Conservation (phyloP, 2,329 filamentous ascomycete genomes). For the Pleomassaria siparia region DNA sequence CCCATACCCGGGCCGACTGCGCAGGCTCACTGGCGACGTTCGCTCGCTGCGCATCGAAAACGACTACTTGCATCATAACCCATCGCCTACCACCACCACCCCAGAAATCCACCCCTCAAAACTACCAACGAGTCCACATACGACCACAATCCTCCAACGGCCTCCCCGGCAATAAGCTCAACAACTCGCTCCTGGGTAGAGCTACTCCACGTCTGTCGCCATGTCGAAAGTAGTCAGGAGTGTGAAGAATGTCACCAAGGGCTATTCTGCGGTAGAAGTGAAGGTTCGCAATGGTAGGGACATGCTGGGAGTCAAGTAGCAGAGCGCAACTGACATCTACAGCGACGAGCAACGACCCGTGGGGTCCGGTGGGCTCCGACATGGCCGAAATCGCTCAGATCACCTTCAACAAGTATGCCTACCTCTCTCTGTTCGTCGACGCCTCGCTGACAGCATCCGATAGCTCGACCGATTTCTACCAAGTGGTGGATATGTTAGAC, state of each 20-base stretch:
- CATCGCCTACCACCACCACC: constrained; percentile 17
- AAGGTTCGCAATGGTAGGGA: constrained; percentile 66
- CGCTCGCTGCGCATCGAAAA: constrained; percentile 11
- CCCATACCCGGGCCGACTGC: constrained; percentile 3
- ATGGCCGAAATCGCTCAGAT: constrained; percentile 98
- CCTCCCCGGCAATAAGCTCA: neutral
- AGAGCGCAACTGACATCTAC: constrained; percentile 29
- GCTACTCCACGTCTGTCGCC: constrained; percentile 28
- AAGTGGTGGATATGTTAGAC: constrained; percentile 99
- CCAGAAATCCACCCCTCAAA: constrained; percentile 1
- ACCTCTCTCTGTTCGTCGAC: neutral
- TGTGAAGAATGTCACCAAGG: constrained; percentile 99
- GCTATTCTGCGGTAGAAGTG: constrained; percentile 93
- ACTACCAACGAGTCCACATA: neutral
- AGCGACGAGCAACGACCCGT: constrained; percentile 99
- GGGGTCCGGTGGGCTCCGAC: constrained; percentile 95
- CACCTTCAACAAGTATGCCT: constrained; percentile 89
- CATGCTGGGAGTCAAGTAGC: constrained; percentile 2
- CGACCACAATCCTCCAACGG: neutral
- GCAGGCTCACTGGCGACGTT: constrained; percentile 6
- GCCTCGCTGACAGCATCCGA: constrained; percentile 25
- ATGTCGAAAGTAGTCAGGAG: constrained; percentile 98
- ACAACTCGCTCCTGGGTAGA: constrained; percentile 7
- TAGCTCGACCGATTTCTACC: constrained; percentile 95
- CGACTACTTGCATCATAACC: constrained; percentile 27